phyloP scores from a whole-genome alignment of 371 early-diverging fungal genomes.

The Circinella minor region DNA sequence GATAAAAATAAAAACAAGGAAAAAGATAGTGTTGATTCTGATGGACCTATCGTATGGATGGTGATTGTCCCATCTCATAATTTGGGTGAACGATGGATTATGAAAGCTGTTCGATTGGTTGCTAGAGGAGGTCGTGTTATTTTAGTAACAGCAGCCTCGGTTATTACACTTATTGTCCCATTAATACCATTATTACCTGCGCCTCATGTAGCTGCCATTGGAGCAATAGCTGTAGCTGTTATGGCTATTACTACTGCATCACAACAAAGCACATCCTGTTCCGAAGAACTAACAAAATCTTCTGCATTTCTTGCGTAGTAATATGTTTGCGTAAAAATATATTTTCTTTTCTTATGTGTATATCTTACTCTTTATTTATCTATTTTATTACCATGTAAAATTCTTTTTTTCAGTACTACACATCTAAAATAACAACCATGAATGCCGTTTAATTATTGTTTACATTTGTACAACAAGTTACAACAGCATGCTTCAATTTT shows the following conservation, averaged over 20 bases:
- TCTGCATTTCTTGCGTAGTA: background rate
- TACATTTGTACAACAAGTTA: background rate
- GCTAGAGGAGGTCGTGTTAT: conserved; percentile 2
- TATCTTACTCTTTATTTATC: background rate
- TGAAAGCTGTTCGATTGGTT: background rate
- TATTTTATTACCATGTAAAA: background rate
- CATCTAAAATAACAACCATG: too few relatives aligned
- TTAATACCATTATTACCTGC: background rate
- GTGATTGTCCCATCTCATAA: conserved; percentile 4
- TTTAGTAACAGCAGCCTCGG: background rate
- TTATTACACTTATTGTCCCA: background rate
- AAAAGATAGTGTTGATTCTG: background rate
- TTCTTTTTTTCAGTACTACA: background rate
- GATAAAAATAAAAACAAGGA: background rate
- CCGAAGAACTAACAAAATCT: background rate
- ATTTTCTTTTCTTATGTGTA: background rate
- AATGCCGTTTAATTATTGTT: too few relatives aligned
- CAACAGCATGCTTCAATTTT: background rate
- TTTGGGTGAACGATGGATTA: background rate
- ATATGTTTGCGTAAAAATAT: too few relatives aligned
- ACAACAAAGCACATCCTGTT: background rate
- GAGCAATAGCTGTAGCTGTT: background rate
- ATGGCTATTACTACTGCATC: conserved; percentile 2
- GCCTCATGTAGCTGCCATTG: conserved; percentile 1
- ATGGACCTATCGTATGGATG: conserved; percentile 4